These are phyloP conservation scores for Discostella stelligeroides DNA, from an alignment of 108 stramenopile species.

Conservation along the genomic window DNA sequence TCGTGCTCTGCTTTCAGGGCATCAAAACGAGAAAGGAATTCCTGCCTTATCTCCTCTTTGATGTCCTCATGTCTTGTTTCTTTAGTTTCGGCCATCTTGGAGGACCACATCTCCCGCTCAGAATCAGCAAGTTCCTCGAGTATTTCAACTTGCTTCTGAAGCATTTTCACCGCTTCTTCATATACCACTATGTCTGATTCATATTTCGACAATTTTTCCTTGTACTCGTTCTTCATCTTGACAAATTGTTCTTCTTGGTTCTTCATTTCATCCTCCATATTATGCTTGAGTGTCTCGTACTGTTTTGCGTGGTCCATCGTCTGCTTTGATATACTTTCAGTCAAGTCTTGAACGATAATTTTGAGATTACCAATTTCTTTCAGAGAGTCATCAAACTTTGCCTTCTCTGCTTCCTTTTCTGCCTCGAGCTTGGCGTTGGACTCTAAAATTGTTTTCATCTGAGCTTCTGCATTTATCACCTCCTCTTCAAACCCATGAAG, in stretches of 20 bases:
- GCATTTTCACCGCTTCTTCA: constrained; percentile 41
- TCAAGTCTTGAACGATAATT: background rate
- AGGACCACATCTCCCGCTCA: constrained; percentile 10
- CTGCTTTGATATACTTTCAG: background rate
- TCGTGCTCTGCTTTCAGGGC: background rate
- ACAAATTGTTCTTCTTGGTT: constrained; percentile 22
- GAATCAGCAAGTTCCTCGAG: constrained; percentile 13
- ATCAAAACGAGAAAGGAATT: background rate
- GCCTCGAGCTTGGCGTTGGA: constrained; percentile 28
- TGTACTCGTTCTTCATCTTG: constrained; percentile 10
- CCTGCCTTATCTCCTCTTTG: background rate
- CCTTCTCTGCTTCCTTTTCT: constrained; percentile 3
- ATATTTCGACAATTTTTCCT: constrained; percentile 17
- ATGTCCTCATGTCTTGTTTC: background rate
- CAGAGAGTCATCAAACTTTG: background rate
- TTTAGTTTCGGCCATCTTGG: background rate
- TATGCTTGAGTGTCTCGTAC: constrained; percentile 2
- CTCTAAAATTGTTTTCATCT: constrained; percentile 29
- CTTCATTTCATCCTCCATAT: constrained; percentile 23
- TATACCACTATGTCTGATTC: constrained; percentile 41
- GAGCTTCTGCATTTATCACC: constrained; percentile 38
- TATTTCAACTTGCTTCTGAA: constrained; percentile 37
- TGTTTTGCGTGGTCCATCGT: constrained; percentile 1
- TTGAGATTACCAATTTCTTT: constrained; percentile 6
- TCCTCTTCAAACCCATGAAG: constrained; percentile 44